phyloP scores from a whole-genome alignment of 129 eudicot genomes.

The Mikania micrantha region DNA sequence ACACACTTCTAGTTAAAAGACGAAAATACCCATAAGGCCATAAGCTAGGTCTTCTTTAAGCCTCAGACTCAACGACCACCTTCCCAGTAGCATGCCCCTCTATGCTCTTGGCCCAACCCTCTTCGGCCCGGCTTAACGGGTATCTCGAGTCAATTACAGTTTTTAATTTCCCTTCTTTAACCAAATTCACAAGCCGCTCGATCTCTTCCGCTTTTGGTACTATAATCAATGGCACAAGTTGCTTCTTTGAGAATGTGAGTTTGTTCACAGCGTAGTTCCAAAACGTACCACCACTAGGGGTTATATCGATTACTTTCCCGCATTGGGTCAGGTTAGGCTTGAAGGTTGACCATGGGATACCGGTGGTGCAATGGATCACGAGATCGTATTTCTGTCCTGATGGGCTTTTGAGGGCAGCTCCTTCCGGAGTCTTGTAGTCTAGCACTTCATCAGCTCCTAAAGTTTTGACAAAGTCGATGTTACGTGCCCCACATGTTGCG shows the following conservation, averaged over 20 bases:
- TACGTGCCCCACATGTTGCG: conserved; percentile 63
- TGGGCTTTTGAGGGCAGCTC: conserved; percentile 57
- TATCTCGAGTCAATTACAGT: conserved; percentile 52
- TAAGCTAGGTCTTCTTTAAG: background rate
- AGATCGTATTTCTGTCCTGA: conserved; percentile 49
- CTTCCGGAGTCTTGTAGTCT: conserved; percentile 58
- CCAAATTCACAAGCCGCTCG: conserved; percentile 41
- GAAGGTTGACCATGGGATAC: conserved; percentile 51
- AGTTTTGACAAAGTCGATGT: conserved; percentile 46
- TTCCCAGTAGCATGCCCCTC: conserved; percentile 91
- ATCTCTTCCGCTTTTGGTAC: conserved; percentile 40
- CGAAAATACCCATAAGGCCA: background rate
- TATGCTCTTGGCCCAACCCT: conserved; percentile 64
- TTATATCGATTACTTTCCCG: conserved; percentile 56
- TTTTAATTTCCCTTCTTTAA: conserved; percentile 59
- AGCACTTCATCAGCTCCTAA: conserved; percentile 64
- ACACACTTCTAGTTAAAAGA: background rate
- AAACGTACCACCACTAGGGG: conserved; percentile 36
- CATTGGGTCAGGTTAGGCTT: conserved; percentile 33
- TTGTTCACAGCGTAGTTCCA: conserved; percentile 54
- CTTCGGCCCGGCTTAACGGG: conserved; percentile 54
- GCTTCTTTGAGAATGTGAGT: conserved; percentile 54
- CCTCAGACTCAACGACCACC: conserved; percentile 48
- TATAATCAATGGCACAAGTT: conserved; percentile 41
- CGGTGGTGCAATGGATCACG: conserved; percentile 46